A percentile compares a stretch with the other conserved stretches of the same genome.
Conservation (phyloP, 768 basidiomycete genomes). For the Brasilioporus rufonigricans region DNA sequence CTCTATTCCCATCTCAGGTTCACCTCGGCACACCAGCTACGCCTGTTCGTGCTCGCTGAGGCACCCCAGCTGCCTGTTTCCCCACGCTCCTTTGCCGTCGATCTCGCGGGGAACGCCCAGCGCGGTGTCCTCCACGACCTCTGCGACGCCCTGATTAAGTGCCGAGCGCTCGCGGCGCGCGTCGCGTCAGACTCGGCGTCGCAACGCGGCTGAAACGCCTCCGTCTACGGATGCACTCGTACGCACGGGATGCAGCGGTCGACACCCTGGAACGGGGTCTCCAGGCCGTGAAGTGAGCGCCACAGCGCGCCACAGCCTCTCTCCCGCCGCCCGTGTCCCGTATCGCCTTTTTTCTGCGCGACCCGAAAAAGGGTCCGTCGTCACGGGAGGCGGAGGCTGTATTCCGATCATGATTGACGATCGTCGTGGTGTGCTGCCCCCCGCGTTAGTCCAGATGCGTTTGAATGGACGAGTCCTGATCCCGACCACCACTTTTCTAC, state of each 20-base stretch:
- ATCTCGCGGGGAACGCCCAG: constrained; percentile 30
- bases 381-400: too few species aligned
- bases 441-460: constrained; percentile 38
- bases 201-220: constrained; percentile 32
- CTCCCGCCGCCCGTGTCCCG: too few species aligned
- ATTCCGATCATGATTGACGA: too few species aligned
- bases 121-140: constrained; percentile 29
- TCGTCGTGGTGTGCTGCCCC: too few species aligned
- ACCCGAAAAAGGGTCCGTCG: not conserved
- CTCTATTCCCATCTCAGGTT: constrained; percentile 30
- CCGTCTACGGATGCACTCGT: constrained; percentile 41
- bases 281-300: constrained; percentile 35
- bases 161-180: constrained; percentile 10
- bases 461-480: constrained; percentile 60
- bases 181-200: too few species aligned
- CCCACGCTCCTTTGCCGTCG: constrained; percentile 28
- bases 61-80: constrained; percentile 14
- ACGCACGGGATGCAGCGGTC: constrained; percentile 29
- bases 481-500: constrained; percentile 61
- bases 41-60: constrained; percentile 11
- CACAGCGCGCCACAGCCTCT: too few species aligned
- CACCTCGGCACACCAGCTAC: constrained; percentile 21
- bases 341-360: not conserved
- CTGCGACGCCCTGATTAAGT: constrained; percentile 26
- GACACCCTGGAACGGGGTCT: constrained; percentile 34